phyloP scores from a whole-genome alignment of 768 basidiomycete species.

The Leccinum variicolor region DNA sequence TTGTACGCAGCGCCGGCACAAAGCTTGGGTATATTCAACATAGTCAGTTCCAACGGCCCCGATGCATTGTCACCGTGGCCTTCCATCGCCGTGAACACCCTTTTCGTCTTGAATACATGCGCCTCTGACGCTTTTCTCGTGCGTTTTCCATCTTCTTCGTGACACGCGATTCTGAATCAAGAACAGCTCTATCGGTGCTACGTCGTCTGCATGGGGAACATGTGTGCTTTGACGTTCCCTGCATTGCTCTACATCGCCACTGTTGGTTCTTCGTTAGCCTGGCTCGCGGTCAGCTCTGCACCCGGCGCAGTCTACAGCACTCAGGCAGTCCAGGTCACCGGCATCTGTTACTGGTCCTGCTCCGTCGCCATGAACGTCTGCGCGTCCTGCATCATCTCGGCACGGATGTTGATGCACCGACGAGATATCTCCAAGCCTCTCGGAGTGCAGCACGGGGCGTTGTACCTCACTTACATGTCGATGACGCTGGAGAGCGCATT shows the following conservation, averaged over 20 bases:
- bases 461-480: constrained; percentile 23
- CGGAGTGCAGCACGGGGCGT: constrained; percentile 12
- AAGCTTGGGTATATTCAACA: constrained; percentile 7
- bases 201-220: constrained; percentile 15
- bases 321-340: constrained; percentile 11
- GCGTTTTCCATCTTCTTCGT: neutral
- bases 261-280: constrained; percentile 15
- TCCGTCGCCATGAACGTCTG: constrained; percentile 16
- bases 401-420: constrained; percentile 18
- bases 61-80: constrained; percentile 19
- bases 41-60: constrained; percentile 1
- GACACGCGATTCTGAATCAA: neutral
- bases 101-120: constrained; percentile 22
- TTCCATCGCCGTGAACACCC: constrained; percentile 3
- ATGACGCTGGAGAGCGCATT: constrained; percentile 25
- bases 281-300: constrained; percentile 10
- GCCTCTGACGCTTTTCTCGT: constrained; percentile 23
- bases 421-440: constrained; percentile 8
- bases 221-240: neutral
- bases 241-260: constrained; percentile 15
- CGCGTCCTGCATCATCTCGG: constrained; percentile 12
- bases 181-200: constrained; percentile 22
- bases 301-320: constrained; percentile 19
- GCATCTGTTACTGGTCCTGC: constrained; percentile 13
- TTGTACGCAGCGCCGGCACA: constrained; percentile 17